phyloP scores from a whole-genome alignment of 2,329 filamentous ascomycete species.

The Truncatella angustata region DNA sequence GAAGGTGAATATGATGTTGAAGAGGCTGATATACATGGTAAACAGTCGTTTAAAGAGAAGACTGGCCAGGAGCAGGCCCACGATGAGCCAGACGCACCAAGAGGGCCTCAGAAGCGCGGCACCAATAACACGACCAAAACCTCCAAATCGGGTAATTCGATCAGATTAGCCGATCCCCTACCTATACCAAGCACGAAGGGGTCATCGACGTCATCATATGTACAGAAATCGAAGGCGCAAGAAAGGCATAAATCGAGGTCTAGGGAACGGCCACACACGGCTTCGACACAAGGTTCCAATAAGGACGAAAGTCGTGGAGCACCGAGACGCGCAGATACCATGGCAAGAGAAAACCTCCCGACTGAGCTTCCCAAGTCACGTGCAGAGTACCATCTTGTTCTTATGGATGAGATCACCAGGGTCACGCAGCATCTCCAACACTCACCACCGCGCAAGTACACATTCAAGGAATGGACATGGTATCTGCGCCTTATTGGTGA shows the following conservation, averaged over 20 bases:
- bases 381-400: slow-evolving; percentile 58
- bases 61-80: neutral
- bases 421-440: slow-evolving; percentile 63
- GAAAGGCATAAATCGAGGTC: neutral
- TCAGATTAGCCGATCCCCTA: slow-evolving; percentile 6
- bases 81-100: neutral
- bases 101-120: slow-evolving; percentile 16
- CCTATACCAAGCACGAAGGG: neutral
- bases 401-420: slow-evolving; percentile 69
- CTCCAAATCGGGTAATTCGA: slow-evolving; percentile 28
- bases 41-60: neutral
- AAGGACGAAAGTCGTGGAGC: neutral
- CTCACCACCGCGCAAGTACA: slow-evolving; percentile 62
- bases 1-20: slow-evolving; percentile 14
- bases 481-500: slow-evolving; percentile 76
- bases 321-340: slow-evolving; percentile 11
- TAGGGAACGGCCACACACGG: neutral
- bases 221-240: neutral
- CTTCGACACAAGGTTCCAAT: neutral
- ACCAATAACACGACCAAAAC: slow-evolving; percentile 31
- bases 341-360: slow-evolving; percentile 33
- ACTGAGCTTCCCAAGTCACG: slow-evolving; percentile 37
- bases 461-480: slow-evolving; percentile 83
- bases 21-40: neutral
- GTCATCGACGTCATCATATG: neutral